Percentiles rank a stretch among this genome's conserved stretches.
Conservation (phyloP, 1,284 basidiomycete species). For the Cystobasidiaceae sp. region DNA sequence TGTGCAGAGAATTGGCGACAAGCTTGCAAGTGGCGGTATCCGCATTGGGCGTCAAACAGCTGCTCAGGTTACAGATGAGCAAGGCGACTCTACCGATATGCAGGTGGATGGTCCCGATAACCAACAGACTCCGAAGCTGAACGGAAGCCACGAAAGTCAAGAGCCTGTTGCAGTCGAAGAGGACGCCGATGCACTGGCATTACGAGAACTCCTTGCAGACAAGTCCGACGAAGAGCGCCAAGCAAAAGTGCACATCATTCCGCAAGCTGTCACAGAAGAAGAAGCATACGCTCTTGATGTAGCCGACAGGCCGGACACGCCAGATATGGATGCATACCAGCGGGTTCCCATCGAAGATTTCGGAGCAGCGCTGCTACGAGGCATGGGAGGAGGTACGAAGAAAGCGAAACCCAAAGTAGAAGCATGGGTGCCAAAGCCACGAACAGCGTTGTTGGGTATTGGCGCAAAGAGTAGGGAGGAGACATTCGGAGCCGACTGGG, state of each 20-base stretch:
- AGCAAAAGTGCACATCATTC: slow-evolving; percentile 25
- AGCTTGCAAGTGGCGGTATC: slow-evolving; percentile 41
- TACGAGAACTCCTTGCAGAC: slow-evolving; percentile 14
- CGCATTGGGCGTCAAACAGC: slow-evolving; percentile 20
- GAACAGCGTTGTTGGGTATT: slow-evolving; percentile 79
- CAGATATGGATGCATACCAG: slow-evolving; percentile 78
- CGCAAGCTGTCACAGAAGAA: slow-evolving; percentile 26
- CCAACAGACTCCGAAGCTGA: slow-evolving; percentile 52
- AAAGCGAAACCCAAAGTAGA: slow-evolving; percentile 51
- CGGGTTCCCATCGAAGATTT: slow-evolving; percentile 89
- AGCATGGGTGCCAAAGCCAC: slow-evolving; percentile 70
- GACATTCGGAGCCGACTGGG: slow-evolving; percentile 58
- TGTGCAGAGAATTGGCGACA: slow-evolving; percentile 43
- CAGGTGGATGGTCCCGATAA: slow-evolving; percentile 39
- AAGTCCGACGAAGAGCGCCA: background rate
- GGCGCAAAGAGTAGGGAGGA: slow-evolving; percentile 71
- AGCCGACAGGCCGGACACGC: slow-evolving; percentile 55
- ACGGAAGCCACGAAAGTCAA: background rate
- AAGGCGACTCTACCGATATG: slow-evolving; percentile 40
- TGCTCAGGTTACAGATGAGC: slow-evolving; percentile 37
- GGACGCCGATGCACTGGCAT: slow-evolving; percentile 21
- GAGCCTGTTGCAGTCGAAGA: background rate
- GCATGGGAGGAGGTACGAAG: slow-evolving; percentile 76
- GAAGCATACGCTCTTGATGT: slow-evolving; percentile 28
- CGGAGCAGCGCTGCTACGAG: slow-evolving; percentile 84